A percentile compares a stretch with the other conserved stretches of the same genome.
phyloP scores from a whole-genome alignment of 164 flowering plant species.

The Annona squamosa region DNA sequence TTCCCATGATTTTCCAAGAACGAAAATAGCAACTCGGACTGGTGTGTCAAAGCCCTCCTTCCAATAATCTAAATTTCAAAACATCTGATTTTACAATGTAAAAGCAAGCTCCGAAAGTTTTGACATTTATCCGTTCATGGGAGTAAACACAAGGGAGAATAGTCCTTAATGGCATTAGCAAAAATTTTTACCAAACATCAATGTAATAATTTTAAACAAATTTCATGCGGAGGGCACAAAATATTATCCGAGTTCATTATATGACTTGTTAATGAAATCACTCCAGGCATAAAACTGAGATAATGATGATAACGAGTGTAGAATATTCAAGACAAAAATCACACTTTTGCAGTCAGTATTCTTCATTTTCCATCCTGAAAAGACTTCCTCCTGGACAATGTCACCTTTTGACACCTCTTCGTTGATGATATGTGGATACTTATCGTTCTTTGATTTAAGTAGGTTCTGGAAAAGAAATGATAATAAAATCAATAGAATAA shows the following conservation, averaged over 20 bases:
- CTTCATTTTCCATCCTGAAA: constrained; percentile 15
- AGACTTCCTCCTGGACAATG: constrained; percentile 20
- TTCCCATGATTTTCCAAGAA: too few species aligned
- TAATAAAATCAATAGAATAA: constrained; percentile 12
- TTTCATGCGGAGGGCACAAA: not conserved
- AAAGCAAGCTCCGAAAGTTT: too few species aligned
- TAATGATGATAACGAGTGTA: not conserved
- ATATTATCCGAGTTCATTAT: not conserved
- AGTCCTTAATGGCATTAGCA: not conserved
- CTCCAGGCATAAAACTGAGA: too few species aligned
- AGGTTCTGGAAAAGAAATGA: constrained; percentile 31
- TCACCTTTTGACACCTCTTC: constrained; percentile 33
- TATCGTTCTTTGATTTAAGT: constrained; percentile 27
- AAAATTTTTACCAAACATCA: not conserved
- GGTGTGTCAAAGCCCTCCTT: too few species aligned
- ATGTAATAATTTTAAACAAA: not conserved
- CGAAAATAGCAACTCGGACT: too few species aligned
- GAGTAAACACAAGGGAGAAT: too few species aligned
- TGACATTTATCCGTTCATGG: too few species aligned
- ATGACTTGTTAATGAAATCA: too few species aligned
- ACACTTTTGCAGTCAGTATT: constrained; percentile 59
- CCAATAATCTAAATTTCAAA: too few species aligned
- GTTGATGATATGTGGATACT: constrained; percentile 64
- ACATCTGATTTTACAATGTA: too few species aligned
- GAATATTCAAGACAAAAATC: constrained; percentile 1